Evolutionary conservation across 2,329 filamentous ascomycete genomes (phyloP), one percentile per base, ranked within the genome.

Genomic region (Penicillium polonicum): DNA sequence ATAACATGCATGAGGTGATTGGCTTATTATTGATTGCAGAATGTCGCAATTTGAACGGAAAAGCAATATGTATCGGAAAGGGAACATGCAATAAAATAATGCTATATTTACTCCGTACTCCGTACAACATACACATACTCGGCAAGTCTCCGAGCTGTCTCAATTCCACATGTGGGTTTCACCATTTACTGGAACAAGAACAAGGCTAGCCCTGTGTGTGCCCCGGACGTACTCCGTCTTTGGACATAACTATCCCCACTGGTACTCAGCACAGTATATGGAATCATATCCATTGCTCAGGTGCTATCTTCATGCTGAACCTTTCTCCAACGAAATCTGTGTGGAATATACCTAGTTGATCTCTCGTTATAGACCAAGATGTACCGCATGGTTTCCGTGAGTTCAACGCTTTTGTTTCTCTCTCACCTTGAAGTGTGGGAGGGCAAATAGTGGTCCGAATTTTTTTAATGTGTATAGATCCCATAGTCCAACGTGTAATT

Each of bases 1-100:
- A 45, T 36, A 15, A 5, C 25, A 41, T 41, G 42, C 43, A 54
- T 15, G 25, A 52, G 23, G 12, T 52, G 33, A 56, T 57, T 57
- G 54, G 48, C 5, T 35, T 25, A 33, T 45, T 33, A 7, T 3
- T 12, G n/a, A n/a, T 9, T 49, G 33, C 41, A 42, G 23, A 10
- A 19, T 29, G 41, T 31, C 19, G 8, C 13, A 4, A 29, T 38
- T 23, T 21, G 10, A 33, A 10, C 5, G 23, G n/a, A 19, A 33
- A 35, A 23, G 44, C 8, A 49, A 10, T 49, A 27, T 39, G 13
- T 19, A 27, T 44, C 15, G 4, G 4, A 19, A 8, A 19, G 21
- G 21, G 13, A 38, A 27, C 8, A 49, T 12, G 9, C 15, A 38
- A 25, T 19, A 13, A 2, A 49, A 27, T 19, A 27, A 27, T 35